These are phyloP conservation scores for Arabidopsis hybrid DNA, from an alignment of 441 rosid genomes.

Conservation along the genomic window DNA sequence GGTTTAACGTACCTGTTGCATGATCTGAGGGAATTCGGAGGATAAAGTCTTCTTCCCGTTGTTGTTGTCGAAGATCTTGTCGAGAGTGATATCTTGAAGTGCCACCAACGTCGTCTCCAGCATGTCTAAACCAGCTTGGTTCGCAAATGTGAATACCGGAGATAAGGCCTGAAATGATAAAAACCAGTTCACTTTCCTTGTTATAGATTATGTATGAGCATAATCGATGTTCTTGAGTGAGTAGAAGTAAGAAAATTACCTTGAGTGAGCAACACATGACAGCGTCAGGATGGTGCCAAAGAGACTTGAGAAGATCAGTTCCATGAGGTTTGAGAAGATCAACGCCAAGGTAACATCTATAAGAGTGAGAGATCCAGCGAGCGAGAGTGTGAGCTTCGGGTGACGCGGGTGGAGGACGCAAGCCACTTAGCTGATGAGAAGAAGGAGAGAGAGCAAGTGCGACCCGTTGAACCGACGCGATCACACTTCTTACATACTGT, in stretches of 20 bases:
- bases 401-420: constrained; percentile 61
- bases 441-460: constrained; percentile 78
- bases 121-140: constrained; percentile 84
- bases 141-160: constrained; percentile 69
- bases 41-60: constrained; percentile 64
- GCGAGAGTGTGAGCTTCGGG: constrained; percentile 75
- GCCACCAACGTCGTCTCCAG: constrained; percentile 77
- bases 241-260: constrained; percentile 41
- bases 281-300: constrained; percentile 74
- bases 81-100: constrained; percentile 76
- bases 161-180: constrained; percentile 58
- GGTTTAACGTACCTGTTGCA: constrained; percentile 64
- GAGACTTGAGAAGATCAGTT: constrained; percentile 62
- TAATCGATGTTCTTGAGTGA: background rate
- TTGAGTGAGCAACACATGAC: constrained; percentile 72
- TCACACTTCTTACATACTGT: constrained; percentile 71
- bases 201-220: constrained; percentile 6
- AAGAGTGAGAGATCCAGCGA: constrained; percentile 69
- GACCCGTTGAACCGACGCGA: constrained; percentile 72
- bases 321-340: constrained; percentile 67
- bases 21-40: constrained; percentile 75
- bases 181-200: constrained; percentile 17
- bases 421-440: constrained; percentile 52
- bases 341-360: constrained; percentile 69
- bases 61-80: constrained; percentile 64